A percentile compares a stretch with the other conserved stretches of the same genome.
These are phyloP conservation scores for Populus hybrid DNA, from an alignment of 441 rosid species.

Conservation along the genomic window DNA sequence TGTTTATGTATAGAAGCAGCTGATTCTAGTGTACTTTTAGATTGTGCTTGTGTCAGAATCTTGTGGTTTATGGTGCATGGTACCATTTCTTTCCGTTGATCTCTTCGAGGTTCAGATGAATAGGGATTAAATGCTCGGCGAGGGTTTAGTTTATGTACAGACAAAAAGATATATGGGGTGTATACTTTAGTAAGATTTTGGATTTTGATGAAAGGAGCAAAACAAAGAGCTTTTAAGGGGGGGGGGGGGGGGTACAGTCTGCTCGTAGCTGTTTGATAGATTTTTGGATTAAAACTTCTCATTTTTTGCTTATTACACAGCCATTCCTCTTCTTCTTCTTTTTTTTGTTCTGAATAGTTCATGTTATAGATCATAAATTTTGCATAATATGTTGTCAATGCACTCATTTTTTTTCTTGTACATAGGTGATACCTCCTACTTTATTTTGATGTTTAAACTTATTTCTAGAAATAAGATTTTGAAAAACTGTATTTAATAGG, in stretches of 20 bases:
- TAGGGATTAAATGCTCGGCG: not conserved
- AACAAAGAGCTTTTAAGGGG: not conserved
- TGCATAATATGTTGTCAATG: not conserved
- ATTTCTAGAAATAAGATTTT: not conserved
- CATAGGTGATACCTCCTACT: not conserved
- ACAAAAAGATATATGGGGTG: not conserved
- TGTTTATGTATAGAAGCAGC: not conserved
- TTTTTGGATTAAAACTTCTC: not conserved
- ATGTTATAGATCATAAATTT: not conserved
- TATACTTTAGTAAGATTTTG: not conserved
- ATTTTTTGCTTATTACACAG: no score
- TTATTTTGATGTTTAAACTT: not conserved
- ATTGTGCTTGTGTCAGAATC: not conserved
- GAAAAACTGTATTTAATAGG: not conserved
- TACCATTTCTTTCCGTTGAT: not conserved
- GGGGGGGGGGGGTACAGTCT: not conserved
- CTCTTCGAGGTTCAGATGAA: not conserved
- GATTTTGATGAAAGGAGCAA: not conserved
- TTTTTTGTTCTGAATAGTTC: not conserved
- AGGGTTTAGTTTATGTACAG: not conserved
- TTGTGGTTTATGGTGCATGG: not conserved
- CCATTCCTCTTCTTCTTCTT: no score
- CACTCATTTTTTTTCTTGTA: not conserved
- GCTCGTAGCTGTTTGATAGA: not conserved
- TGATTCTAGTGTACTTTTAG: not conserved